These are phyloP conservation scores for Mytilinidion resinicola DNA, from an alignment of 495 filamentous ascomycete species.

Conservation along the genomic window DNA sequence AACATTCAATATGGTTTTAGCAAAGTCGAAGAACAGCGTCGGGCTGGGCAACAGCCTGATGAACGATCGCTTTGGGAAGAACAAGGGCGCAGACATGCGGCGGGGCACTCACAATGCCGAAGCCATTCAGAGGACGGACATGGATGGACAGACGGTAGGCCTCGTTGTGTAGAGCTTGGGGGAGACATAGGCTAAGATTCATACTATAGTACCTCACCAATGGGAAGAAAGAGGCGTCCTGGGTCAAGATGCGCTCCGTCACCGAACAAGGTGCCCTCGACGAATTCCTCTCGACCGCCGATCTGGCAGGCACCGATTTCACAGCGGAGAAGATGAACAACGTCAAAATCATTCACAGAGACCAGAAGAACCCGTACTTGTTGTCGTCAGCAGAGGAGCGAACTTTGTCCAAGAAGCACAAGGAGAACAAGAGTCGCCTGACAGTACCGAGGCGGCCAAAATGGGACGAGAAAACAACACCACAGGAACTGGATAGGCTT, in stretches of 20 bases:
- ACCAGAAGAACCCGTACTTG: slow-evolving; percentile 92
- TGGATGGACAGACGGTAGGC: slow-evolving; percentile 29
- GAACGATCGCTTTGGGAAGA: slow-evolving; percentile 89
- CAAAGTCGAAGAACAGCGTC: slow-evolving; percentile 92
- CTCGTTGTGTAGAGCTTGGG: not conserved
- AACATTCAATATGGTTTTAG: slow-evolving; percentile 63
- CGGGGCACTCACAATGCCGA: slow-evolving; percentile 26
- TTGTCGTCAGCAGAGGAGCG: slow-evolving; percentile 83
- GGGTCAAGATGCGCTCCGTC: slow-evolving; percentile 96
- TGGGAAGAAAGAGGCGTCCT: slow-evolving; percentile 65
- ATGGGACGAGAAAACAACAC: slow-evolving; percentile 82
- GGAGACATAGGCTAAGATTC: not conserved
- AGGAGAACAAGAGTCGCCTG: slow-evolving; percentile 64
- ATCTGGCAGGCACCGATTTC: slow-evolving; percentile 96
- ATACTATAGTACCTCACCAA: slow-evolving; percentile 35
- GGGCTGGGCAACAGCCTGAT: slow-evolving; percentile 89
- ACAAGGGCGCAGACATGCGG: slow-evolving; percentile 62
- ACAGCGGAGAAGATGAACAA: slow-evolving; percentile 98
- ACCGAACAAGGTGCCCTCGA: slow-evolving; percentile 96
- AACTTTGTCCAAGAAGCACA: slow-evolving; percentile 69
- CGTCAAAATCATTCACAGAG: slow-evolving; percentile 93
- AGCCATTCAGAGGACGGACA: slow-evolving; percentile 31
- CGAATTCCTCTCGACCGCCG: slow-evolving; percentile 77
- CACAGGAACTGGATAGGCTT: slow-evolving; percentile 66
- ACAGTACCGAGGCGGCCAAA: slow-evolving; percentile 85